A percentile compares a stretch with the other conserved stretches of the same genome.
phyloP scores from a whole-genome alignment of 768 basidiomycete genomes.

The Tubosaeta sp. region DNA sequence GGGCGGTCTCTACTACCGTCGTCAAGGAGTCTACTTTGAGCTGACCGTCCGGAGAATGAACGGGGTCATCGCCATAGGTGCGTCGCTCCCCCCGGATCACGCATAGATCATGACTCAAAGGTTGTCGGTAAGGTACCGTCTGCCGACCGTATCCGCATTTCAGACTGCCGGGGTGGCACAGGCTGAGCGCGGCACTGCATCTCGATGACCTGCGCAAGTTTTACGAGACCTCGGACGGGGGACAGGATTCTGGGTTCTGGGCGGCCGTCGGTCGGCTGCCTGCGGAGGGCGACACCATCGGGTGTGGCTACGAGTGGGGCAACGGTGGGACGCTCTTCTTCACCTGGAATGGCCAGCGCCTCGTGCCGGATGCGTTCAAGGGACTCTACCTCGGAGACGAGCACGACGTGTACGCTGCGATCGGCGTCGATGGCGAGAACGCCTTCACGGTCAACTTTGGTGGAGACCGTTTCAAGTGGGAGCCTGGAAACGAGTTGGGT shows the following conservation, averaged over 20 bases:
- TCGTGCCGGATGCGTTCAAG: constrained; percentile 48
- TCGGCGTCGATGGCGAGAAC: constrained; percentile 56
- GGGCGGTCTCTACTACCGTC: constrained; percentile 55
- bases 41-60: constrained; percentile 51
- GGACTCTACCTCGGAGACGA: constrained; percentile 27
- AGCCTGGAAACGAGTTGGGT: constrained; percentile 58
- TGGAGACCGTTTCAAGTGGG: constrained; percentile 53
- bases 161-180: constrained; percentile 70
- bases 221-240: constrained; percentile 64
- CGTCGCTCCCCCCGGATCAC: not conserved
- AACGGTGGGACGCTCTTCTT: constrained; percentile 50
- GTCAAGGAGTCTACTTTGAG: constrained; percentile 64
- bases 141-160: constrained; percentile 63
- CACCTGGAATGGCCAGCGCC: constrained; percentile 57
- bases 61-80: constrained; percentile 57
- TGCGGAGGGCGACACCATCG: constrained; percentile 50
- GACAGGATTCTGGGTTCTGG: constrained; percentile 46
- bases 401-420: constrained; percentile 59
- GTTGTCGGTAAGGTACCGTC: constrained; percentile 45
- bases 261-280: constrained; percentile 19
- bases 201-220: constrained; percentile 72
- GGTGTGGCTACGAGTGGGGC: constrained; percentile 61
- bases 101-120: not conserved
- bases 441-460: constrained; percentile 61
- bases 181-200: constrained; percentile 60